Evolutionary conservation across 495 filamentous ascomycete genomes (phyloP).

Genomic region (Penicillium macrosclerotiorum): DNA sequence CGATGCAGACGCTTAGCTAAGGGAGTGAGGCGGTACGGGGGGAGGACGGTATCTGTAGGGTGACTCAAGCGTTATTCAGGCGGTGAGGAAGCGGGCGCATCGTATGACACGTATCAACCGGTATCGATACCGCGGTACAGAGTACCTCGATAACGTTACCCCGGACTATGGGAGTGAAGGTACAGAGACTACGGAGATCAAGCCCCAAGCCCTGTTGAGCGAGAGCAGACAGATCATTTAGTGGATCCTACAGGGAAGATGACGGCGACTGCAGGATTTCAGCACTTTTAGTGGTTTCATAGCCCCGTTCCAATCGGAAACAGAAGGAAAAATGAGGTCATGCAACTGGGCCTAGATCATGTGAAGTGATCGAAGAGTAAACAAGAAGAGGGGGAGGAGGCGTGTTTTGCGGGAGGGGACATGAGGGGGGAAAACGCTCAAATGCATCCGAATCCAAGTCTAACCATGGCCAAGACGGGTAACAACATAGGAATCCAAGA

Average conservation of each 20-base stretch:
- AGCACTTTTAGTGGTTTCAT: constrained; percentile 19
- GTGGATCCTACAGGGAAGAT: not conserved
- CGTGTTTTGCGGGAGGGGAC: constrained; percentile 20
- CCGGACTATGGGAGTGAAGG: too few species aligned
- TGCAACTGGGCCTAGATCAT: constrained; percentile 18
- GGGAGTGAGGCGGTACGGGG: not conserved
- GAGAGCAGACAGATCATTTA: too few species aligned
- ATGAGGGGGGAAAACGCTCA: constrained; percentile 35
- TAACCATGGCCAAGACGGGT: constrained; percentile 17
- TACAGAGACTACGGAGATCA: too few species aligned
- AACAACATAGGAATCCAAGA: constrained; percentile 4
- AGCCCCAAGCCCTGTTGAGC: too few species aligned
- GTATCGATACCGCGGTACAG: too few species aligned
- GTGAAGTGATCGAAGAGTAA: constrained; percentile 9
- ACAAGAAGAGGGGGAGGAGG: constrained; percentile 5
- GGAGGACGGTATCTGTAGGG: not conserved
- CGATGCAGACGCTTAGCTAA: constrained; percentile 6
- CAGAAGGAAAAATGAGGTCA: constrained; percentile 17
- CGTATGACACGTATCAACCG: too few species aligned
- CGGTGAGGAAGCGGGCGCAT: not conserved
- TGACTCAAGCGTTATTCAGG: not conserved
- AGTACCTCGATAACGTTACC: too few species aligned
- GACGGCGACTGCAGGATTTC: not conserved
- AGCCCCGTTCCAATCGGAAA: constrained; percentile 14
- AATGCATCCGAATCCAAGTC: constrained; percentile 38